Base-by-base conservation (phyloP, 2,329 filamentous ascomycete genomes). In the Fusarium sulawesiense region DNA sequence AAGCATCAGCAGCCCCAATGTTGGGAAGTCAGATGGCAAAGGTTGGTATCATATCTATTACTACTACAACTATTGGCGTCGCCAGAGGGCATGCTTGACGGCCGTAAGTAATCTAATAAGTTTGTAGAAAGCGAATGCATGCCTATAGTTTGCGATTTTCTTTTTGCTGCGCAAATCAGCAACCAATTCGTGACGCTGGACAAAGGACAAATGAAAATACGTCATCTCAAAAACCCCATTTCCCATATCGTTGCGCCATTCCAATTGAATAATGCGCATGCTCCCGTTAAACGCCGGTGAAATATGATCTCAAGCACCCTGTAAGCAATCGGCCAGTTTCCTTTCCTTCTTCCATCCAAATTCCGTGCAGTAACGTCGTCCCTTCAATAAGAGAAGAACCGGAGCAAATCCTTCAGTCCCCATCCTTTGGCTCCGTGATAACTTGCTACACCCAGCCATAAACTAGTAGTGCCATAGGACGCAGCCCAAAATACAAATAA, bases 31-130 rank as follows among this genome's bases (percentile, higher is more conserved):
- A n/a, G 53, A 30, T n/a, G 34, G 34, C 34, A 37, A 23, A 45
- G 47, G 60, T 45, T 71, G 47, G 62, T 75, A 74, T 74, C 72
- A 64, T 73, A 53, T 75, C 51, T 76, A 76, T 76, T 76, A 76
- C 56, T 67, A 75, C 72, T 75, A 75, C 64, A 66, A 76, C 64
- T 75, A 75, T 58, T 62, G 65, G 62, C 66, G 61, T 63, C 58
- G 66, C 63, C 72, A 62, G 50, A 61, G 58, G 42, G 62, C 56
- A 56, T 67, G 37, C 53, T 65, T 67, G 63, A 70, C 68, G 59
- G 61, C 69, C 69, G 64, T 34, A 54, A 64, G 59, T 64, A 49
- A 65, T 75, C 73, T 74, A 75, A 61, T n/a, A 37, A 37, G 34
- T 45, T 57, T 53, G 66, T 40, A 47, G 58, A 53, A 66, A 56